Conservation (phyloP, 1,284 basidiomycete genomes). For the Rhodotorula mucilaginosa region DNA sequence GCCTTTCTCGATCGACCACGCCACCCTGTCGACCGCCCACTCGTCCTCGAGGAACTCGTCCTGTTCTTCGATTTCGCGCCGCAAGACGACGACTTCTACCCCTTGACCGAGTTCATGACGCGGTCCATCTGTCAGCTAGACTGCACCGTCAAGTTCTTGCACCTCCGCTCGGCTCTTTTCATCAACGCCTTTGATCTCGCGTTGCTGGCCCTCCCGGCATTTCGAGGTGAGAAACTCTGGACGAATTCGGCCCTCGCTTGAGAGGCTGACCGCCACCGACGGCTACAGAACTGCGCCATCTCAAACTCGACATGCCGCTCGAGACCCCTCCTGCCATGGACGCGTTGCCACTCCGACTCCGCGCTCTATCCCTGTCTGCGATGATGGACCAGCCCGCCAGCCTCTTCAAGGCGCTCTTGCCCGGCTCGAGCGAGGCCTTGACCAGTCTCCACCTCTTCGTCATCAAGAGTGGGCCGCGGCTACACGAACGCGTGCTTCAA, state of each 20-base stretch:
- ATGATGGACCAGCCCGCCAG: conserved; percentile 15
- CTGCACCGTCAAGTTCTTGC: conserved; percentile 3
- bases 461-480: not conserved
- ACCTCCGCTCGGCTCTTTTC: conserved; percentile 19
- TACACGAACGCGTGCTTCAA: conserved; percentile 18
- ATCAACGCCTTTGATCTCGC: conserved; percentile 13
- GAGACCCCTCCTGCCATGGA: not conserved
- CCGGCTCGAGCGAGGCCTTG: not conserved
- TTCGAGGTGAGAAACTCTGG: conserved; percentile 2
- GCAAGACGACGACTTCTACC: conserved; percentile 22
- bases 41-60: conserved; percentile 25
- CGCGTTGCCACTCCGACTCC: not conserved
- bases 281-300: conserved; percentile 7
- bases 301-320: conserved; percentile 21
- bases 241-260: too few relatives aligned
- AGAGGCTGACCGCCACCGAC: not conserved
- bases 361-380: conserved; percentile 7
- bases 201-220: conserved; percentile 6
- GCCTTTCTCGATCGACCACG: conserved; percentile 8
- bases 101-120: conserved; percentile 14
- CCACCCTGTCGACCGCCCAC: not conserved
- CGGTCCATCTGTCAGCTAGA: conserved; percentile 1
- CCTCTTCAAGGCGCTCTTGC: conserved; percentile 9
- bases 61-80: conserved; percentile 24
- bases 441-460: conserved; percentile 15